Evolutionary conservation across 2,329 filamentous ascomycete genomes (phyloP).

Genomic region (Sporothrix protearum): DNA sequence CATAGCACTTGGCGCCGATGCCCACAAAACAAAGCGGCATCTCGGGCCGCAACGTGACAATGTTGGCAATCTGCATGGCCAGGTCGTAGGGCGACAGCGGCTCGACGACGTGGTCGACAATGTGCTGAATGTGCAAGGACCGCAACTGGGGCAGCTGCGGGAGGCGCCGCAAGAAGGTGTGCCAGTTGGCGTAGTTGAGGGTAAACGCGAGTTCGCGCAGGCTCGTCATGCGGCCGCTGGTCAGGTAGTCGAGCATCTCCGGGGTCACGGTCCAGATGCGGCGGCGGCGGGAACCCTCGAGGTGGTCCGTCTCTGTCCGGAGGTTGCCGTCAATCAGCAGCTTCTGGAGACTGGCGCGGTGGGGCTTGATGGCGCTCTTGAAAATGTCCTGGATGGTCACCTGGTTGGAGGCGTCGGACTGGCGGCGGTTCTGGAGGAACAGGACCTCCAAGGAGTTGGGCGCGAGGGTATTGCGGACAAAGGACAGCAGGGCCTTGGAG

Average conservation of each 20-base stretch:
- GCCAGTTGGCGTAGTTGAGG: constrained; percentile 75
- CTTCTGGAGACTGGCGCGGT: constrained; percentile 67
- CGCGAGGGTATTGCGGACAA: constrained; percentile 72
- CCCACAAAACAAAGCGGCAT: constrained; percentile 75
- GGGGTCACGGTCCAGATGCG: constrained; percentile 67
- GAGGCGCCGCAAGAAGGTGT: constrained; percentile 72
- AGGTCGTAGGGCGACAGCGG: constrained; percentile 62
- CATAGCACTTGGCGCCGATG: constrained; percentile 73
- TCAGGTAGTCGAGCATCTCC: constrained; percentile 69
- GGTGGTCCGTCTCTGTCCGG: constrained; percentile 38
- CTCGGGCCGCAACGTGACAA: constrained; percentile 71
- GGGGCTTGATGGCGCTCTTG: constrained; percentile 64
- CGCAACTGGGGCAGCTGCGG: constrained; percentile 67
- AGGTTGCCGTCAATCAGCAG: constrained; percentile 70
- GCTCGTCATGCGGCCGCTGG: constrained; percentile 69
- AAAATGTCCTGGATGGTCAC: constrained; percentile 70
- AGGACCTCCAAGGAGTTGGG: constrained; percentile 77
- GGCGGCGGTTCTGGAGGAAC: constrained; percentile 66
- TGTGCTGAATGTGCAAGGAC: constrained; percentile 38
- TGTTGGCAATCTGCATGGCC: constrained; percentile 72
- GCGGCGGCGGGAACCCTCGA: constrained; percentile 48
- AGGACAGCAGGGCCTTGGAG: constrained; percentile 64
- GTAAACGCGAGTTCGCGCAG: constrained; percentile 69
- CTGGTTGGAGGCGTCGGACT: constrained; percentile 44
- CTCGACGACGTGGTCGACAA: constrained; percentile 28